Evolutionary conservation across 352 stramenopile species (phyloP).

Genomic region (Pythium folliculosum): DNA sequence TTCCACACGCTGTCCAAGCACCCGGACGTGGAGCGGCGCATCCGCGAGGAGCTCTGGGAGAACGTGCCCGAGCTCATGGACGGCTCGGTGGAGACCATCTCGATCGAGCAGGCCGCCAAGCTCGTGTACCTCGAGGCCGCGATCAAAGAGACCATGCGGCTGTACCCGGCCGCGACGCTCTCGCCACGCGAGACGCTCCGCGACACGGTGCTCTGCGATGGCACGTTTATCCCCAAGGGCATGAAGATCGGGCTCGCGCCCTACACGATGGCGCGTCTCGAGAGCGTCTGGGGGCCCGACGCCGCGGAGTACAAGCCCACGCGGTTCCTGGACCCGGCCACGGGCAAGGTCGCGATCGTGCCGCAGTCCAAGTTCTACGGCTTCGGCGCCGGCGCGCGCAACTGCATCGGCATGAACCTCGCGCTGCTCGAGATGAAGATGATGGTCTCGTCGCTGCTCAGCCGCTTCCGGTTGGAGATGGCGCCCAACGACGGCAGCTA

Average conservation of each 20-base stretch:
- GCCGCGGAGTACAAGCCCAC: slow-evolving; percentile 34
- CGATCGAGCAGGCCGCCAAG: slow-evolving; percentile 19
- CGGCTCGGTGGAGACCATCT: slow-evolving; percentile 8
- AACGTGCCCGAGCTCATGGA: slow-evolving; percentile 23
- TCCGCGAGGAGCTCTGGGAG: slow-evolving; percentile 32
- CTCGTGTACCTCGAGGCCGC: slow-evolving; percentile 30
- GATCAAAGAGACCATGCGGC: slow-evolving; percentile 41
- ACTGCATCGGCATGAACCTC: slow-evolving; percentile 47
- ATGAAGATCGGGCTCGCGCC: slow-evolving; percentile 28
- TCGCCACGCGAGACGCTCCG: slow-evolving; percentile 26
- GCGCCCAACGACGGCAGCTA: slow-evolving; percentile 22
- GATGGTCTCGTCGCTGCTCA: slow-evolving; percentile 36
- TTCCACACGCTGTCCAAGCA: slow-evolving; percentile 42
- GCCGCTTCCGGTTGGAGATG: slow-evolving; percentile 35
- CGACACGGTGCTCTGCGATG: slow-evolving; percentile 41
- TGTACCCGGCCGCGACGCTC: slow-evolving; percentile 39
- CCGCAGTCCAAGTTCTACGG: slow-evolving; percentile 40
- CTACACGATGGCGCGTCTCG: slow-evolving; percentile 35
- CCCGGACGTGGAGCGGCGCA: slow-evolving; percentile 32
- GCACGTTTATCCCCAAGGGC: slow-evolving; percentile 35
- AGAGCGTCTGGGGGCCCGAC: slow-evolving; percentile 38
- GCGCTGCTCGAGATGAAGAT: slow-evolving; percentile 52
- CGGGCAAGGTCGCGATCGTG: slow-evolving; percentile 17
- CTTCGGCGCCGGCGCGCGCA: slow-evolving; percentile 18
- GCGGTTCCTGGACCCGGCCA: slow-evolving; percentile 28